Base-by-base conservation (phyloP, 108 stramenopile genomes). In the Skeletonema costatum region DNA sequence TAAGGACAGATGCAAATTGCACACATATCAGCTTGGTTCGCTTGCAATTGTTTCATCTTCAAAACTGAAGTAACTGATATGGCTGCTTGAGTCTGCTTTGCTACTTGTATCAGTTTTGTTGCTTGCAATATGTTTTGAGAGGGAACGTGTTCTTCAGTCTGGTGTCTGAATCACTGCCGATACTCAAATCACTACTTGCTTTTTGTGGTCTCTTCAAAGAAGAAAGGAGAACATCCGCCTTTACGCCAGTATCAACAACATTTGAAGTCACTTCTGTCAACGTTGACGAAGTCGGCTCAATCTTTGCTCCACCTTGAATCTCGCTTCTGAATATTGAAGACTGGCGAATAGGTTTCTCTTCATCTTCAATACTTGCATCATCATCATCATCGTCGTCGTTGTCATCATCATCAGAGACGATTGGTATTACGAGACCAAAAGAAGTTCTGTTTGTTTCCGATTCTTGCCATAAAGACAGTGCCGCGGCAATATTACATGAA, bases 11-110 rank as follows among this genome's bases (percentile, higher is more conserved):
- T 33, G 29, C 80, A 81, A 59, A 81, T 72, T 10, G 80, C 73
- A 74, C 80, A 81, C 73, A 74, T 74, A 46, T 81, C 80, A 5
- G 67, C 70, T 36, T 81, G 68, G 32, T 81, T 81, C 73, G 19
- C 71, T 71, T 21, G 66, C 80, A 66, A 81, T 48, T 33, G 73
- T 81, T 51, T 74, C 53, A 46, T 81, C 80, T 63, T 81, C 80
- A 38, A 60, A 74, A 12, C 73, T 69, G 30, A 74, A 70, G 70
- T 81, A 81, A 29, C 73, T 74, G 38, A 81, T 8, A n/a, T 56
- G 19, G n/a, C 53, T 56, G 9, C 53, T 56, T 56, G 53, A 29
- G 19, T 56, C 53, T 29, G 53, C 53, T 17, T 56, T 60, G 32
- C 68, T 70, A 35, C 80, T 81, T 35, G 66, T 63, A 65, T 66